Base-by-base conservation (phyloP, 2,329 filamentous ascomycete species). In the Paecilomyces variotii region DNA sequence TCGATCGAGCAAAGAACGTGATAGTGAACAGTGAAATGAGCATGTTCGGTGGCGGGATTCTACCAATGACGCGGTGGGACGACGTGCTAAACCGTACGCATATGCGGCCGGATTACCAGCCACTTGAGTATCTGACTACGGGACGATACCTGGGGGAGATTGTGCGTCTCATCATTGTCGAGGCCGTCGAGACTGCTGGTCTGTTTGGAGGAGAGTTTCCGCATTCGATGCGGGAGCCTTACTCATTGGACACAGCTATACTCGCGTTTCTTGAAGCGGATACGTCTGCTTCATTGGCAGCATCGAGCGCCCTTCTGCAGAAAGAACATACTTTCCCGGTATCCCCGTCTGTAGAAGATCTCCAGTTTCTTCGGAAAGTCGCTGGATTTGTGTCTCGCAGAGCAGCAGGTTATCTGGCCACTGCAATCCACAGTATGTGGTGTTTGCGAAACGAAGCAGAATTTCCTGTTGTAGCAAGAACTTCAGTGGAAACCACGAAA, bases 11-110 rank as follows among this genome's bases (percentile, higher is more conserved):
- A n/a, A 77, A 80, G 30, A 79, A 84, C 60, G 84, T 87, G 32
- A 81, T 87, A 56, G 79, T 86, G 65, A 87, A 87, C 68, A 87
- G 82, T 6, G 85, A 87, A 67, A 75, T 86, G 64, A 86, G 84
- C 74, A 86, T 87, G 84, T 86, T 86, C 62, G 85, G 83, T 59
- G 73, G 74, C 32, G 75, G 79, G 25, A 77, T 85, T 28, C 76
- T 86, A 39, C 82, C 83, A 1, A 79, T 78, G 63, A 85, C 84
- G 4, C 76, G 80, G 12, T 87, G 84, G 84, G 85, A 87, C 62
- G 82, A 86, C 6, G 65, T 78, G 30, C 74, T 87, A 54, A 87
- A 87, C 68, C 70, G 73, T 28, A 78, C 76, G 4, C 84, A 87
- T 64, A 66, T 79, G 14, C 74, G 79, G 9, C 84, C 84, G 0